Evolutionary conservation across 768 basidiomycete species (phyloP), one percentile per base, ranked within the genome.

Genomic region (Hirschioporus abietinus): DNA sequence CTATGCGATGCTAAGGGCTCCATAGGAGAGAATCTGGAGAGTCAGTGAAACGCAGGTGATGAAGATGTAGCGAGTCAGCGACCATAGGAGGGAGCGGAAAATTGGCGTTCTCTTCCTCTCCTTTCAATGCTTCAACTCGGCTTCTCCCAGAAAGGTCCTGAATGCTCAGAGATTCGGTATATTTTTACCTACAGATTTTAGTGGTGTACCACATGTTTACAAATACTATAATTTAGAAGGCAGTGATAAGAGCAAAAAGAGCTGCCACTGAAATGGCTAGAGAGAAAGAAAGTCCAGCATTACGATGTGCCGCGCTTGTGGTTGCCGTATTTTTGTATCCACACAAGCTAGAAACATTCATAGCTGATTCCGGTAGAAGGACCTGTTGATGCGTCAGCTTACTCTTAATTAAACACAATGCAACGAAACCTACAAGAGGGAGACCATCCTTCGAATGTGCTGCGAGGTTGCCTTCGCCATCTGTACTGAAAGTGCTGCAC

Each of bases 401-500:
- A 20, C 12, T 1, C 5, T 15, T 52, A 36, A 15, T 12, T 52
- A 52, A 52, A 52, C 12, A 52, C 3, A 52, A 52, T 30, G 30
- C 30, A 52, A 52, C 2, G 15, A 20, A 1, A 65, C 66, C 60
- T 60, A 82, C 81, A 76, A 78, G 79, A 18, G 86, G 86, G 76
- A 80, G 78, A 27, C 86, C 86, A 61, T 71, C 74, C 26, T 74
- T 70, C 20, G 81, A 79, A 24, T 66, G 12, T 9, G 82, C 76
- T 25, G 66, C 72, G 64, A 86, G 72, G 15, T 78, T 79, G 5
- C 85, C 87, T 24, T 76, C 75, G 6, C 72, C 71, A 65, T 77
- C 78, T 7, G 80, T 78, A 1, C 67, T 69, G 34, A 81, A 70
- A 60, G 69, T 71, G 30, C 68, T 76, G 72, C 88, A 89, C 7